Conservation (phyloP, 2,329 filamentous ascomycete species). For the Torrubiellomyces zombiae region DNA sequence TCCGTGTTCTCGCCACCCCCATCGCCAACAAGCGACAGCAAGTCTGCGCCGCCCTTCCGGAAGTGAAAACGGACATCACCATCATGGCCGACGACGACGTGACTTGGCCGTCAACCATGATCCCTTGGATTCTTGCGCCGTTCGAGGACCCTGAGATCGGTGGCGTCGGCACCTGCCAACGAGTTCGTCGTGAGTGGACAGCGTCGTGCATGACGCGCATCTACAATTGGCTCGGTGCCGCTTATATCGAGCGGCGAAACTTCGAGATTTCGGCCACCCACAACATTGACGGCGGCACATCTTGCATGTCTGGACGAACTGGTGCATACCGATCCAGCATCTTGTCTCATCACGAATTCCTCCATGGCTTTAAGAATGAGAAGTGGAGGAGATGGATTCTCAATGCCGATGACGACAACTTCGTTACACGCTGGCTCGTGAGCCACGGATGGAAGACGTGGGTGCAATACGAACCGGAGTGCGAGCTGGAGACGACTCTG, state of each 20-base stretch:
- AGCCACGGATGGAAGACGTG: conserved; percentile 85
- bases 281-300: conserved; percentile 87
- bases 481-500: conserved; percentile 81
- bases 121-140: conserved; percentile 83
- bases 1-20: conserved; percentile 58
- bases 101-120: conserved; percentile 70
- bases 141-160: conserved; percentile 75
- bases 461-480: conserved; percentile 85
- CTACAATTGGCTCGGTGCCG: conserved; percentile 81
- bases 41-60: conserved; percentile 77
- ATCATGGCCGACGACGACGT: conserved; percentile 95
- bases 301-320: conserved; percentile 87
- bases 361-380: conserved; percentile 80
- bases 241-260: conserved; percentile 86
- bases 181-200: conserved; percentile 53
- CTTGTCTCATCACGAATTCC: conserved; percentile 69
- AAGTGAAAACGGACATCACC: conserved; percentile 69
- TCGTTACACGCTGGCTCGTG: conserved; percentile 91
- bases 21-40: conserved; percentile 94
- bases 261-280: conserved; percentile 95
- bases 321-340: conserved; percentile 86
- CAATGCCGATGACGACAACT: conserved; percentile 96
- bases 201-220: conserved; percentile 43
- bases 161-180: conserved; percentile 82
- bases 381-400: conserved; percentile 78